Conservation (phyloP, 139 green algal species). For the Tetradesmus lagerheimii region DNA sequence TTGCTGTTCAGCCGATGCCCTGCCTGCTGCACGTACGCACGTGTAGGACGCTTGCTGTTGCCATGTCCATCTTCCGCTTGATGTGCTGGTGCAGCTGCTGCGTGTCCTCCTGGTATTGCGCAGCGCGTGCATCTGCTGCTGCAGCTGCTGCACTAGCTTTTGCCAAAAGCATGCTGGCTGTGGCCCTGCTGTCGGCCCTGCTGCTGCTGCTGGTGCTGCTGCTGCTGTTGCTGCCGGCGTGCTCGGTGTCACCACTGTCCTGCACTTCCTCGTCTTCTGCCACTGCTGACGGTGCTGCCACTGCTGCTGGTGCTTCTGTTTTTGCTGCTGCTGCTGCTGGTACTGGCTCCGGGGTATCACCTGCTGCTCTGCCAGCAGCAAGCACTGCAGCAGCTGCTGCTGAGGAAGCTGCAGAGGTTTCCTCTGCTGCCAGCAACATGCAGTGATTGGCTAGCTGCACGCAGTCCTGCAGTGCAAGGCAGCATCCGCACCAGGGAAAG, state of each 20-base stretch:
- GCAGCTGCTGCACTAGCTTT: background rate
- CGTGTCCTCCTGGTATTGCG: constrained; percentile 25
- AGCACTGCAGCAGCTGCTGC: background rate
- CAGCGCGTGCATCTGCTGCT: background rate
- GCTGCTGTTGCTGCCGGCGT: background rate
- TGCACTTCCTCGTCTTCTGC: background rate
- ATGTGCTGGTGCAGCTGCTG: background rate
- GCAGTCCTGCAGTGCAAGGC: constrained; percentile 15
- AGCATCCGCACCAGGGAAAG: background rate
- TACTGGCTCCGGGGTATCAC: background rate
- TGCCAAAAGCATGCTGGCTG: background rate
- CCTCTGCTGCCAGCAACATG: constrained; percentile 15
- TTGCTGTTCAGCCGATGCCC: background rate
- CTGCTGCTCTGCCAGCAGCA: background rate
- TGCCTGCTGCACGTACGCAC: background rate
- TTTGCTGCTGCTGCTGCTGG: background rate
- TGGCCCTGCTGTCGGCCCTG: background rate
- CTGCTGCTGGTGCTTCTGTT: background rate
- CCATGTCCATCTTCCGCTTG: background rate
- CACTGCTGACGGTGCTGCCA: background rate
- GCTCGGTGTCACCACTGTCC: background rate
- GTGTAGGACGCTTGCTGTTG: constrained; percentile 28
- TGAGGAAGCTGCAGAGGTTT: background rate
- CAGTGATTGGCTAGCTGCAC: constrained; percentile 27
- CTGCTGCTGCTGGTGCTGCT: background rate